These are phyloP conservation scores for Xylaria scruposa DNA, from an alignment of 495 filamentous ascomycete species.

Conservation along the genomic window DNA sequence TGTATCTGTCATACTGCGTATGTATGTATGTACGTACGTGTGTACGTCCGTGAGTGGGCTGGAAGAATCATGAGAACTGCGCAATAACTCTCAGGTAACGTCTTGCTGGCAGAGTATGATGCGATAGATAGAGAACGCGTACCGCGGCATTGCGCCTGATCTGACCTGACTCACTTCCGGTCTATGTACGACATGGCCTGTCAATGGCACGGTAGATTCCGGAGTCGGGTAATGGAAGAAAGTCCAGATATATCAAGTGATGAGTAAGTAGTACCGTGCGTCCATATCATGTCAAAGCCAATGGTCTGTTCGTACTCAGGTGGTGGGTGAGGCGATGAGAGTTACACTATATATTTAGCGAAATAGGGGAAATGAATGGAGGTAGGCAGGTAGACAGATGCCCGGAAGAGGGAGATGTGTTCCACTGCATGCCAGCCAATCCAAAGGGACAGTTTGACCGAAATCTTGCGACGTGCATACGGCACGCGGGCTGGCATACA, in stretches of 20 bases:
- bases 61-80: neutral
- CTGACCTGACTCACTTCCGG: neutral
- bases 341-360: slow-evolving; percentile 4
- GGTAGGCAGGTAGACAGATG: neutral
- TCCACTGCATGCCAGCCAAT: slow-evolving; percentile 26
- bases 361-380: neutral
- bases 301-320: neutral
- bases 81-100: neutral
- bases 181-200: neutral
- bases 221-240: neutral
- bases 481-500: neutral
- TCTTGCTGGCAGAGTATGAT: slow-evolving; percentile 3
- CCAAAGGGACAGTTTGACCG: slow-evolving; percentile 21
- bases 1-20: neutral
- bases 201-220: slow-evolving; percentile 7
- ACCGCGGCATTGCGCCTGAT: slow-evolving; percentile 12
- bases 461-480: slow-evolving; percentile 20
- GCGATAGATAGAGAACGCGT: slow-evolving; percentile 6
- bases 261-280: neutral
- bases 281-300: neutral
- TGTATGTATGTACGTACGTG: slow-evolving; percentile 2
- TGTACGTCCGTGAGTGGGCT: slow-evolving; percentile 14
- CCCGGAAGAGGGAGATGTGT: slow-evolving; percentile 5
- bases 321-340: slow-evolving; percentile 1
- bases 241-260: neutral